Evolutionary conservation across 1,284 basidiomycete genomes (phyloP), one percentile per base, ranked within the genome.

Genomic region (Cronartium quercuum): DNA sequence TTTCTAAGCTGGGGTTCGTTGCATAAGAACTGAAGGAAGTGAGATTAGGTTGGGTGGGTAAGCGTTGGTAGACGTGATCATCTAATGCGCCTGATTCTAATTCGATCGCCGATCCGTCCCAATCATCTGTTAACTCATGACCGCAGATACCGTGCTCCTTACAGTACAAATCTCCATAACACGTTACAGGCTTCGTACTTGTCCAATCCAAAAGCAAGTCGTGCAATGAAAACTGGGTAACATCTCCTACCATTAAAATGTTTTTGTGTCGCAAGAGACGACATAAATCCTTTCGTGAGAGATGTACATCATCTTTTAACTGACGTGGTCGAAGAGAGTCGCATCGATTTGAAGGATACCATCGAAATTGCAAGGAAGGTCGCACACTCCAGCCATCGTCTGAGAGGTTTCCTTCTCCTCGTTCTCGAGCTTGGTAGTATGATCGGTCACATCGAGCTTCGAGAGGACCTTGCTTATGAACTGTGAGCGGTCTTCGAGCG

Each of bases 141-240:
- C 76, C 76, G 57, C 80, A 81, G 9, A 81, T 78, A 2, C 66
- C 71, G 60, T 81, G 80, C 66, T 80, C 78, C 66, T 78, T 78
- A 76, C 80, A 81, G 63, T 80, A 81, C 64, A 80, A 34, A 60
- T 80, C 80, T 24, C 80, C 80, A 68, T 80, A 80, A 70, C 80
- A 81, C 9, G 76, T 78, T 29, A 76, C 68, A 3, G 79, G 78
- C 18, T 71, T 62, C 6, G 68, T 68, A 37, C 76, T 76, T 34
- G 80, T 80, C 76, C 76, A 80, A 76, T 80, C 80, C 60, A 81
- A 77, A 35, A 81, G 35, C n/a, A 81, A 75, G 73, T 81, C 80
- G 68, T 81, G 80, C 29, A 80, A 44, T 0, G 77, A 70, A 68
- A 78, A 81, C 44, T 80, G 80, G 0, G 78, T 78, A 38, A 76